A percentile compares a stretch with the other conserved stretches of the same genome.
Conservation (phyloP, 163 green algal species). For the Scenedesmus sp. region DNA sequence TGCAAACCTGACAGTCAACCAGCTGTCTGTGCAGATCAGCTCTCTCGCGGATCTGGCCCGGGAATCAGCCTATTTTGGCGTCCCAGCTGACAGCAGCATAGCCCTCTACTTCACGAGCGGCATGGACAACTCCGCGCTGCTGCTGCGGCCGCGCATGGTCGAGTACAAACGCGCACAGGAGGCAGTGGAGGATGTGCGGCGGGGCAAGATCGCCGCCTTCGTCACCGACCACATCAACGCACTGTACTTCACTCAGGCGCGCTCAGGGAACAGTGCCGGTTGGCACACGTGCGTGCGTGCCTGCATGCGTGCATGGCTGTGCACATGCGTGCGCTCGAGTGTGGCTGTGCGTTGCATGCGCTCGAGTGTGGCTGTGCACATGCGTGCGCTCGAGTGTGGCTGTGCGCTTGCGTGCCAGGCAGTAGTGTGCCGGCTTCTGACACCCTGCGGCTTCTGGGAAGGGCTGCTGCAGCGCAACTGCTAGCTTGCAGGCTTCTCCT, state of each 20-base stretch:
- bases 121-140: not conserved
- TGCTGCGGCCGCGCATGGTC: slow-evolving; percentile 1
- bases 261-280: not conserved
- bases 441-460: too few species aligned
- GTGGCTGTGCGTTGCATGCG: too few species aligned
- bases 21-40: not conserved
- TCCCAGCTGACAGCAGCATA: slow-evolving; percentile 32
- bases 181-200: not conserved
- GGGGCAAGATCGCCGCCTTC: slow-evolving; percentile 13
- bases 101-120: slow-evolving; percentile 26
- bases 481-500: too few species aligned
- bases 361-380: too few species aligned
- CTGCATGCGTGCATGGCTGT: too few species aligned
- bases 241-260: slow-evolving; percentile 25
- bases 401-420: too few species aligned
- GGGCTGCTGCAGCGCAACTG: too few species aligned
- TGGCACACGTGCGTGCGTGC: too few species aligned
- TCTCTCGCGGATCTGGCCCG: slow-evolving; percentile 7
- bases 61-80: not conserved
- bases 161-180: not conserved
- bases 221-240: slow-evolving; percentile 27
- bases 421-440: too few species aligned
- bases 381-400: too few species aligned
- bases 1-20: slow-evolving; percentile 43
- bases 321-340: too few species aligned